Evolutionary conservation across 2,329 filamentous ascomycete genomes (phyloP).

Genomic region (Massarina eburnea): DNA sequence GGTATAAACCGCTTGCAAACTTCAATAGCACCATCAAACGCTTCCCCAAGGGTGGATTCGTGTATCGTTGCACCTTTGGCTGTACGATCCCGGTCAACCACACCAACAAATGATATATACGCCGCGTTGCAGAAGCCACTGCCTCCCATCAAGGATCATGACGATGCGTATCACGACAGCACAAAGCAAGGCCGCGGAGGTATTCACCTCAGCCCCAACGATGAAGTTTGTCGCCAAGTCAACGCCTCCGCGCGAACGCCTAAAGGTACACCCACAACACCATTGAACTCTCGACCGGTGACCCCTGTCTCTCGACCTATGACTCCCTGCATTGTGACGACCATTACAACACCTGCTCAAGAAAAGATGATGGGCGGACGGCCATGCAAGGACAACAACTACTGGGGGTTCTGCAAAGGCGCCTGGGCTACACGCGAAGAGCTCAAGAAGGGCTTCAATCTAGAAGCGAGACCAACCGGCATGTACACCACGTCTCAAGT

Average conservation of each 20-base stretch:
- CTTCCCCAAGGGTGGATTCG: neutral
- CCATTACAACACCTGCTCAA: constrained; percentile 20
- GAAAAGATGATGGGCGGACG: constrained; percentile 38
- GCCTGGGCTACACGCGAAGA: constrained; percentile 41
- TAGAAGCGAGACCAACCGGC: constrained; percentile 36
- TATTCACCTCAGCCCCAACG: constrained; percentile 5
- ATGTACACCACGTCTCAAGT: constrained; percentile 38
- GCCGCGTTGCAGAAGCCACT: constrained; percentile 3
- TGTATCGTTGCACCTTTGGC: neutral
- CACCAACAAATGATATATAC: neutral
- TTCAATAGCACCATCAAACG: neutral
- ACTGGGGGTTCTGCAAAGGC: constrained; percentile 47
- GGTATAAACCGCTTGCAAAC: neutral
- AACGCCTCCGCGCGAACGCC: constrained; percentile 2
- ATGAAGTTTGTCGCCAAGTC: neutral
- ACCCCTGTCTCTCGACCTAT: constrained; percentile 9
- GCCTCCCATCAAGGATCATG: constrained; percentile 5
- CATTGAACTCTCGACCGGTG: constrained; percentile 11
- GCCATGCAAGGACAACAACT: constrained; percentile 43
- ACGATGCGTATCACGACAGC: neutral
- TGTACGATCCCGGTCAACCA: neutral
- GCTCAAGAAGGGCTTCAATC: constrained; percentile 30
- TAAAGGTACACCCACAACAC: constrained; percentile 17
- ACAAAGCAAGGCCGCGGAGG: constrained; percentile 3
- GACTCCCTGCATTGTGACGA: constrained; percentile 9